Base-by-base conservation (phyloP, 352 stramenopile species). In the Pythium coloratum region DNA sequence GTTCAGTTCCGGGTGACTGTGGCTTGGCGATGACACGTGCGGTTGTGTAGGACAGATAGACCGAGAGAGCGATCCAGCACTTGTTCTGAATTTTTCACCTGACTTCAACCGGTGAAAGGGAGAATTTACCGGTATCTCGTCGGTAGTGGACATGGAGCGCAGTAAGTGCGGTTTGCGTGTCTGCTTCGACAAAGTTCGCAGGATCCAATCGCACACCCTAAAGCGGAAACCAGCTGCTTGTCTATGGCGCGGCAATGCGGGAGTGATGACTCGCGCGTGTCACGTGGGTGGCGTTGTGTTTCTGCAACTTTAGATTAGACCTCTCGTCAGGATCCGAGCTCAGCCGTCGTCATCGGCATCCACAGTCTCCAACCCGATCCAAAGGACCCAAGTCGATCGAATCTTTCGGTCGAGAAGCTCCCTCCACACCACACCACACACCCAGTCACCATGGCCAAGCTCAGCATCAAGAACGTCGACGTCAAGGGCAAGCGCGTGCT, bases 401-500 rank as follows among this genome's bases (percentile, higher is more conserved):
- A 53, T 53, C 46, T 49, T 49, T 49, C 40, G 14, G 4, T 49
- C 40, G 14, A 49, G 18, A 49, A 53, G 46, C 18, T 53, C 8
- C 46, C 10, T 24, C 36, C 7, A 7, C 36, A 42, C 36, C 36
- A 42, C 36, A 28, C 34, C 53, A 30, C 46, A n/a, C 42, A 36
- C 32, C 30, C 40, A 40, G 0, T 42, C 62, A 87, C 44, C 14
- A 95, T 95, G 87, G 73, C 83, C 59, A 96, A 96, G 74, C 80
- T 94, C 67, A 94, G 83, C 74, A 88, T 99, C 70, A 88, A 96
- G 71, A 95, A 98, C 71, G 89, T 95, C 57, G 93, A 98, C 74
- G 83, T 98, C 63, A 95, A 96, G 80, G 96, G 91, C 83, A 98
- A 99, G 87, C 98, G 96, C 78, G 97, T 99, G 65, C 90, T 99